A percentile compares a stretch with the other conserved stretches of the same genome.
Conservation (phyloP, 1,284 basidiomycete species). For the Cutaneotrichosporon dermatis region DNA sequence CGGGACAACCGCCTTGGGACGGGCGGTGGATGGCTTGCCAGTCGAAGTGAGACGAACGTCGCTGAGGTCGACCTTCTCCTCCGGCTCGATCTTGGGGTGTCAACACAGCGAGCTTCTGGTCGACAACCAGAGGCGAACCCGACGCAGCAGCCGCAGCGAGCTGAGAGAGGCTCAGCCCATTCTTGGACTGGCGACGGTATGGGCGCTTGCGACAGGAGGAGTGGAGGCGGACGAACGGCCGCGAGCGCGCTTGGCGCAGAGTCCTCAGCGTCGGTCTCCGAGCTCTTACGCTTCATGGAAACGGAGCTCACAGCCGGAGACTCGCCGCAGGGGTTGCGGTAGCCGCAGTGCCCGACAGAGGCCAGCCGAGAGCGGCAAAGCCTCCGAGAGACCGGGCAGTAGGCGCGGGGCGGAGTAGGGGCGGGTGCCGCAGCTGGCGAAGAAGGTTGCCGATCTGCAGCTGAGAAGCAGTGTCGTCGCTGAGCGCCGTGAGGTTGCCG, state of each 20-base stretch:
- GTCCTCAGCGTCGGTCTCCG: conserved; percentile 22
- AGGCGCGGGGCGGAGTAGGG: conserved; percentile 7
- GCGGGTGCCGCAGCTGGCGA: conserved; percentile 11
- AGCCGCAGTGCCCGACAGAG: conserved; percentile 10
- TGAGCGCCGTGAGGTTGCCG: conserved; percentile 25
- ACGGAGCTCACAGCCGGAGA: conserved; percentile 14
- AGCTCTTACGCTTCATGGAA: conserved; percentile 35
- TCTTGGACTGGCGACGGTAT: conserved; percentile 26
- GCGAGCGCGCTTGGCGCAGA: conserved; percentile 27
- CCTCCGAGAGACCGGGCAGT: conserved; percentile 11
- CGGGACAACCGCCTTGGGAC: conserved; percentile 40
- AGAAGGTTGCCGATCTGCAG: conserved; percentile 27
- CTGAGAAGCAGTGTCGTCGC: conserved; percentile 24
- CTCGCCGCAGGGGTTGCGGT: not conserved
- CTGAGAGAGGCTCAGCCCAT: conserved; percentile 19
- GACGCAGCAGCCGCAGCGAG: conserved; percentile 22
- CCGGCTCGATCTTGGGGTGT: not conserved
- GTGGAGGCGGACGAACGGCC: conserved; percentile 23
- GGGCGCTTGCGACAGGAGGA: conserved; percentile 19
- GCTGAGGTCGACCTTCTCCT: conserved; percentile 10
- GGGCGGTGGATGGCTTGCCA: conserved; percentile 38
- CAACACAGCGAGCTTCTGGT: not conserved
- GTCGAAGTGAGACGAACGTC: conserved; percentile 27
- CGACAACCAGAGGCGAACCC: conserved; percentile 14
- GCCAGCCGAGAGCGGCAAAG: conserved; percentile 24